Evolutionary conservation across 352 stramenopile species (phyloP).

Genomic region (Discostella stelligera): DNA sequence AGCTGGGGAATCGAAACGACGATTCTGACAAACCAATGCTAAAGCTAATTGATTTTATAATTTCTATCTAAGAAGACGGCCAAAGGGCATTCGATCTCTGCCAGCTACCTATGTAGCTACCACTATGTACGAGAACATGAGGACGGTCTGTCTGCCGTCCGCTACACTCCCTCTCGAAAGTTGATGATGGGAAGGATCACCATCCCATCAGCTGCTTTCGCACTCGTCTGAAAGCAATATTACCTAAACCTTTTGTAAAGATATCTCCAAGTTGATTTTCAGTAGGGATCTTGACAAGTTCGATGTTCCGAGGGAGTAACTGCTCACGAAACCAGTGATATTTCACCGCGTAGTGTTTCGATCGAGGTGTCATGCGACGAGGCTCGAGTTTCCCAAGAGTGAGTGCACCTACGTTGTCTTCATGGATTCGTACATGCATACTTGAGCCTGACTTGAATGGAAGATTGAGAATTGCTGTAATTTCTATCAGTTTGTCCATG

Average conservation of each 20-base stretch:
- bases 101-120: no score
- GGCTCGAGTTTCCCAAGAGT: no score
- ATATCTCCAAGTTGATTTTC: conserved; percentile 7
- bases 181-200: conserved; percentile 12
- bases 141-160: no score
- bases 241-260: conserved; percentile 18
- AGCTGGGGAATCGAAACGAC: no score
- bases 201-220: conserved; percentile 20
- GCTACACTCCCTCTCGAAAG: conserved; percentile 19
- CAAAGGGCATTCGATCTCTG: no score
- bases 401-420: background rate
- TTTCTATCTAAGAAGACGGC: no score
- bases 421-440: conserved; percentile 16
- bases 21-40: no score
- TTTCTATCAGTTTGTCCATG: background rate
- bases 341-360: no score
- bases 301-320: conserved; percentile 12
- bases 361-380: no score
- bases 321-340: conserved; percentile 22
- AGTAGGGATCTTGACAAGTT: conserved; percentile 20
- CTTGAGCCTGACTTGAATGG: background rate
- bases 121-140: no score
- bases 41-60: no score
- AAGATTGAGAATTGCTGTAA: background rate
- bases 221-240: conserved; percentile 5